phyloP scores from a whole-genome alignment of 2,329 filamentous ascomycete species.

The Xylaria sp. region DNA sequence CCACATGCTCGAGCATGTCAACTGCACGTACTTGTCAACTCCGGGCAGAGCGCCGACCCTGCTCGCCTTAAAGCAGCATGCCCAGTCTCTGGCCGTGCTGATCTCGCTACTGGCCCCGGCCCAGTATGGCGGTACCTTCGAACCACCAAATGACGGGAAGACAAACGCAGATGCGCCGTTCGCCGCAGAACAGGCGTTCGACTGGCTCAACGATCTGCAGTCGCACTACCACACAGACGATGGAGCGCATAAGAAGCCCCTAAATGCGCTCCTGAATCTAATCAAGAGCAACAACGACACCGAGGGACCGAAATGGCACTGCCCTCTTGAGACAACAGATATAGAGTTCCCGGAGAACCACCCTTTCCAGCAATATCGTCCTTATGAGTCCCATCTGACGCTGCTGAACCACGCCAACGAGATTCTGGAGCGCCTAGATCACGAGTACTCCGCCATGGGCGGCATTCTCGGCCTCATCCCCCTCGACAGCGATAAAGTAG shows the following conservation, averaged over 20 bases:
- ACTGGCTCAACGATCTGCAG: constrained; percentile 66
- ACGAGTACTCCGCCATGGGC: constrained; percentile 66
- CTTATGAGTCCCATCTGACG: constrained; percentile 60
- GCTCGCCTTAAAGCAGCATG: constrained; percentile 69
- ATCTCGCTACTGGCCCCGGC: constrained; percentile 61
- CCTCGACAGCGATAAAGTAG: constrained; percentile 51
- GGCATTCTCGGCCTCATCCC: constrained; percentile 67
- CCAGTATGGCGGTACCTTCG: constrained; percentile 48
- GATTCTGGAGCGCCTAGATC: constrained; percentile 69
- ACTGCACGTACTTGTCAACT: constrained; percentile 69
- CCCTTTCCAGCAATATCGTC: constrained; percentile 44
- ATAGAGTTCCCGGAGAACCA: constrained; percentile 41
- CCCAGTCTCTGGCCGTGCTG: constrained; percentile 65
- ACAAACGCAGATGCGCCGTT: constrained; percentile 48
- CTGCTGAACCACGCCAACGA: constrained; percentile 69
- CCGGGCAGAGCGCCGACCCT: constrained; percentile 63
- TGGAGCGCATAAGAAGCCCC: constrained; percentile 58
- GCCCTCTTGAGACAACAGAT: constrained; percentile 54
- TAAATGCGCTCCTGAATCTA: constrained; percentile 60
- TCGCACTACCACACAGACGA: constrained; percentile 62
- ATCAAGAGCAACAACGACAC: constrained; percentile 57
- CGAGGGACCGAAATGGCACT: constrained; percentile 57
- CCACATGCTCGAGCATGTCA: constrained; percentile 59
- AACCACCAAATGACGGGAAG: constrained; percentile 41
- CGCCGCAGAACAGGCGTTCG: constrained; percentile 61